These are phyloP conservation scores for Mycena olivaceomarginata DNA, from an alignment of 768 basidiomycete species.

Conservation along the genomic window DNA sequence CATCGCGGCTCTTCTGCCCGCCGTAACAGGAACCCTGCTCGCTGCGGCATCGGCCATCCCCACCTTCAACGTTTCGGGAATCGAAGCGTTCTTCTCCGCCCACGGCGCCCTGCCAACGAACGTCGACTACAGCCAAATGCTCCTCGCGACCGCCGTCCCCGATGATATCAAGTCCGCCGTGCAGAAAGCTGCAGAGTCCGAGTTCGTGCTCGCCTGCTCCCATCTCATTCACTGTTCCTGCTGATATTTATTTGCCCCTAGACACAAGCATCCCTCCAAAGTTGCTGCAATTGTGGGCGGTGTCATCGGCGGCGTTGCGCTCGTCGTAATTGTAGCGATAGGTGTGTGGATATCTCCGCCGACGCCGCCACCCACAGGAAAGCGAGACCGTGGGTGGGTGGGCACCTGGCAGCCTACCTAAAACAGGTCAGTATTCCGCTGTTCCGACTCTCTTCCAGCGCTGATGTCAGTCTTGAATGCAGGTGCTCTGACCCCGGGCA, in stretches of 20 bases:
- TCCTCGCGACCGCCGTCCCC: slow-evolving; percentile 27
- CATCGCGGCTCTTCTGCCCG: slow-evolving; percentile 12
- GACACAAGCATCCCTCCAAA: slow-evolving; percentile 13
- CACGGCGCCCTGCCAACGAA: slow-evolving; percentile 29
- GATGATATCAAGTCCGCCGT: slow-evolving; percentile 27
- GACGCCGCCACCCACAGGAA: background rate
- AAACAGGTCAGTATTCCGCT: background rate
- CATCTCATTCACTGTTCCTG: background rate
- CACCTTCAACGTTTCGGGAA: slow-evolving; percentile 27
- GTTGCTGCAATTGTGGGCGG: slow-evolving; percentile 12
- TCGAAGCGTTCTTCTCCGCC: slow-evolving; percentile 32
- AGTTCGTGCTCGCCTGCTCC: background rate
- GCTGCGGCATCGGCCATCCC: slow-evolving; percentile 27
- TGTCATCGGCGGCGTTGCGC: background rate
- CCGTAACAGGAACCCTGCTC: slow-evolving; percentile 27
- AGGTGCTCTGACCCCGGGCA: background rate
- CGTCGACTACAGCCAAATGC: slow-evolving; percentile 37
- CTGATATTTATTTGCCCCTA: background rate
- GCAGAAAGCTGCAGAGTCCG: background rate
- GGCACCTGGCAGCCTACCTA: background rate
- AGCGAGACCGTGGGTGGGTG: background rate
- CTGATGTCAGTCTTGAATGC: background rate
- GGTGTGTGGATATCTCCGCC: slow-evolving; percentile 15
- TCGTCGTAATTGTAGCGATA: background rate
- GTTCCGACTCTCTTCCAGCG: background rate